Base-by-base conservation (phyloP, 2,329 filamentous ascomycete species). In the Alternaria sp. region DNA sequence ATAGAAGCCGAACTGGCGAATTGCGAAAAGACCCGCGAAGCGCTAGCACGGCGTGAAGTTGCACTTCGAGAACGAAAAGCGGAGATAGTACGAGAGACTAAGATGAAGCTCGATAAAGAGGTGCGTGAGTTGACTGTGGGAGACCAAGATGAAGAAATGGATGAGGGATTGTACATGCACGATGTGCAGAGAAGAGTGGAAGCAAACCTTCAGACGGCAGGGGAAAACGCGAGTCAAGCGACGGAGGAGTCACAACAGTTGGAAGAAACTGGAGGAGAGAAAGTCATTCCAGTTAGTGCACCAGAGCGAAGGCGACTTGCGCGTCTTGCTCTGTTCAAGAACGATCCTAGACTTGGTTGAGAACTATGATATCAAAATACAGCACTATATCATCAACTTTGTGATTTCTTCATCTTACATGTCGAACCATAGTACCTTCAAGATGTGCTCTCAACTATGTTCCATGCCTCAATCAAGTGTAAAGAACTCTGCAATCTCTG, bases 271-370 rank as follows among this genome's bases (percentile, higher is more conserved):
- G 11, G 18, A 5, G 36, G 30, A 16, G 49, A 41, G 18, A 51
- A 22, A n/a, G 4, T 9, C 1, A 25, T 51, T 6, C 45, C 45
- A 1, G 34, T 57, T 1, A 57, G 54, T 50, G 44, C 34, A 12
- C 44, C 44, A 7, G 54, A 57, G 38, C 45, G 54, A 14, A 57
- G 54, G 25, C 49, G 54, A 27, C 36, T 50, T 38, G 54, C 45
- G 5, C 45, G 36, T 25, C 28, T 57, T 11, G 36, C 25, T 11
- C 11, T 57, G n/a, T 22, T 51, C 14, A 43, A 57, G 14, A 27
- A 38, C 6, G 54, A 51, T 18, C 34, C 34, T 25, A 50, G 54
- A 9, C 36, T 57, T n/a, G 27, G 28, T 3, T 43, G 40, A 43
- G 20, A 12, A 8, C 2, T 9, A 25, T 43, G 4, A 14, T 41